phyloP scores from a whole-genome alignment of 2,329 filamentous ascomycete genomes.

The Pezicula radicicola region DNA sequence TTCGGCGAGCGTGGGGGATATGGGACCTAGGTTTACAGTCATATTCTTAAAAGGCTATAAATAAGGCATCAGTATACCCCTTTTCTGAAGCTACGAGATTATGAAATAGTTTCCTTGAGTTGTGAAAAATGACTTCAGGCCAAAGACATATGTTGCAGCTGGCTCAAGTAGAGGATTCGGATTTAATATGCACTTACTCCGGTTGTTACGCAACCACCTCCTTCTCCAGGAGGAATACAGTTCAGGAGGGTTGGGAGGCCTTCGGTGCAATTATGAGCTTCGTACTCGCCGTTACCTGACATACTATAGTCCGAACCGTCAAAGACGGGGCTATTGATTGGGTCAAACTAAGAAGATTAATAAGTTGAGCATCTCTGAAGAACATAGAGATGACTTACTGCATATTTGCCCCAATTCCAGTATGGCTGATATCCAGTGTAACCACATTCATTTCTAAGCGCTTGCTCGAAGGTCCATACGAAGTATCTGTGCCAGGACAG shows the following conservation, averaged over 20 bases:
- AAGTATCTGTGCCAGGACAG: slow-evolving; percentile 42
- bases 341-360: slow-evolving; percentile 25
- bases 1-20: slow-evolving; percentile 31
- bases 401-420: slow-evolving; percentile 24
- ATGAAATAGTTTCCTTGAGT: too few species aligned
- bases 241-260: slow-evolving; percentile 17
- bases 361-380: too few species aligned
- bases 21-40: slow-evolving; percentile 44
- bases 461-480: slow-evolving; percentile 36
- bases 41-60: slow-evolving; percentile 13
- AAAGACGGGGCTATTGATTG: slow-evolving; percentile 48
- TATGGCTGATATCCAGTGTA: slow-evolving; percentile 41
- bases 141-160: too few species aligned
- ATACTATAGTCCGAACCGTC: slow-evolving; percentile 50
- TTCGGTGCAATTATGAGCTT: slow-evolving; percentile 25
- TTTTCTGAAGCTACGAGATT: slow-evolving; percentile 32
- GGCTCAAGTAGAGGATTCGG: too few species aligned
- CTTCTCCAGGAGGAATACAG: slow-evolving; percentile 43
- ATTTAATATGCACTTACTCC: slow-evolving; percentile 19
- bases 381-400: slow-evolving; percentile 3
- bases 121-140: too few species aligned
- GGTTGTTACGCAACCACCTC: slow-evolving; percentile 50
- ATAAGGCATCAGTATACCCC: slow-evolving; percentile 24
- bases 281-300: slow-evolving; percentile 42
- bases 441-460: slow-evolving; percentile 37